A percentile compares a stretch with the other conserved stretches of the same genome.
Conservation (phyloP, 1,284 basidiomycete genomes). For the Tylopilus sp. region DNA sequence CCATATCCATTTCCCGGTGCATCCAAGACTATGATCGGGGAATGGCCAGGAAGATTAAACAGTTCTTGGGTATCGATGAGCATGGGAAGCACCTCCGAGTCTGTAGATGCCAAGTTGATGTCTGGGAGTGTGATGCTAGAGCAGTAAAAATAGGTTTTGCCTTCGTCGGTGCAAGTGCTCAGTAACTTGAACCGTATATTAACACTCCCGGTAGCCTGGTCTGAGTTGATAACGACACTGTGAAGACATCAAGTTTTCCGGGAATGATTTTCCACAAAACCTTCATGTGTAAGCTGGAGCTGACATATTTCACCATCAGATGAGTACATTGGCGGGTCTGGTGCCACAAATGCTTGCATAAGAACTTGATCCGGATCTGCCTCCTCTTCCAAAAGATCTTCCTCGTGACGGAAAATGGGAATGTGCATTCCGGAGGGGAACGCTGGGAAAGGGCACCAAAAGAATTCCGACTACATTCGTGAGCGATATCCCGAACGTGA, state of each 20-base stretch:
- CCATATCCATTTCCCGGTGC: conserved; percentile 32
- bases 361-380: conserved; percentile 16
- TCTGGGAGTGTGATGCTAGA: conserved; percentile 29
- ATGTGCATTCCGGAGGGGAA: conserved; percentile 24
- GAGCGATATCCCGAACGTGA: no score
- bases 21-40: conserved; percentile 13
- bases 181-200: conserved; percentile 27
- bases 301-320: not conserved
- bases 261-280: conserved; percentile 11
- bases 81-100: conserved; percentile 23
- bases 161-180: not conserved
- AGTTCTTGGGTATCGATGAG: conserved; percentile 20
- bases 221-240: conserved; percentile 17
- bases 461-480: no score
- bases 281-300: conserved; percentile 34
- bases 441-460: no score
- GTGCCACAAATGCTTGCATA: conserved; percentile 31
- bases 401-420: conserved; percentile 32
- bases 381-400: no score
- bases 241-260: conserved; percentile 24
- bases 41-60: conserved; percentile 27
- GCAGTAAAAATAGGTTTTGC: conserved; percentile 19
- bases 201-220: conserved; percentile 22
- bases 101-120: not conserved
- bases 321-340: not conserved